These are phyloP conservation scores for Mortierella sp. DNA, from an alignment of 371 early-diverging fungal species.

Conservation along the genomic window DNA sequence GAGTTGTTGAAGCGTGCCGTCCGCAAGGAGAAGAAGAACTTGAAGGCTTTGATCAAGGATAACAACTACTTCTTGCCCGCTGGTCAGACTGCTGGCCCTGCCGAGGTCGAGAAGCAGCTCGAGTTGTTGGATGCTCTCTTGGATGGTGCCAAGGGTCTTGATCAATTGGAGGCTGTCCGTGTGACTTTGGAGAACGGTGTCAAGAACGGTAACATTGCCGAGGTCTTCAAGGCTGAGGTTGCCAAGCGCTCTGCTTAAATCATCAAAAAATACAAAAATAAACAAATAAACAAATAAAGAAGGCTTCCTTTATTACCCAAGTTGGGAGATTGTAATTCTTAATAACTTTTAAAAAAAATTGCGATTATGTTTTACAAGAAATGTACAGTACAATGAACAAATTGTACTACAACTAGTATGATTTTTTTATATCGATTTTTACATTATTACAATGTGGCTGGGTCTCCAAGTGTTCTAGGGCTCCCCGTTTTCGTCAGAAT, in stretches of 20 bases:
- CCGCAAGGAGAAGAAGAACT: conserved; percentile 93
- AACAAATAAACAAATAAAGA: too few relatives aligned
- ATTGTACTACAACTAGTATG: too few relatives aligned
- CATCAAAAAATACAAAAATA: not conserved
- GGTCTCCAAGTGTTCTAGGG: conserved; percentile 18
- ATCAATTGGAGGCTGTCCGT: conserved; percentile 69
- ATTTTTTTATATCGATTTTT: too few relatives aligned
- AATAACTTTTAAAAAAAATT: too few relatives aligned
- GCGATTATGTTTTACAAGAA: too few relatives aligned
- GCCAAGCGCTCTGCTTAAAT: conserved; percentile 49
- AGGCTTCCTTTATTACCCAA: too few relatives aligned
- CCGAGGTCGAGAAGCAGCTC: conserved; percentile 72
- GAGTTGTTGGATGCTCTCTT: conserved; percentile 78
- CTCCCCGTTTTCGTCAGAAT: conserved; percentile 29
- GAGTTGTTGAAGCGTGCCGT: conserved; percentile 83
- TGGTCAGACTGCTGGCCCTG: conserved; percentile 65
- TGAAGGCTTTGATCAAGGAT: conserved; percentile 84
- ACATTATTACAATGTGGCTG: not conserved
- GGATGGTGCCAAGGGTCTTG: conserved; percentile 74
- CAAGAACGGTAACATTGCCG: conserved; percentile 65
- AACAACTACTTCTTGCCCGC: conserved; percentile 84
- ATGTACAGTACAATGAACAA: too few relatives aligned
- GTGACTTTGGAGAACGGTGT: conserved; percentile 68
- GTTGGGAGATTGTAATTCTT: too few relatives aligned
- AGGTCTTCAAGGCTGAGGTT: conserved; percentile 65